phyloP scores from a whole-genome alignment of 768 basidiomycete genomes.

The Leucocoprinus birnbaumii region DNA sequence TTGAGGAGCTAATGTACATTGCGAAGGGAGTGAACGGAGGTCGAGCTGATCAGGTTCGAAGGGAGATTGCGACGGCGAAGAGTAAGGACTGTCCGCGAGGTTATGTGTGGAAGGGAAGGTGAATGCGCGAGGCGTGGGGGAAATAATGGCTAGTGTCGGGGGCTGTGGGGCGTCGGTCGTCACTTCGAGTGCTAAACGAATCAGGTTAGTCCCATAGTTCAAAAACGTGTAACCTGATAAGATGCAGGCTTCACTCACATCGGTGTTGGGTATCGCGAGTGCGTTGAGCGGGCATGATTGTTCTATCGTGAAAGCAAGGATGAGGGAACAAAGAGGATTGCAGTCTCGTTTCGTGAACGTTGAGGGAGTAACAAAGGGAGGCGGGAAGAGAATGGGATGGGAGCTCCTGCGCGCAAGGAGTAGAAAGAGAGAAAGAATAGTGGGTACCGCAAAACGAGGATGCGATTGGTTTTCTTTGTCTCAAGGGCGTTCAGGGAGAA shows the following conservation, averaged over 20 bases:
- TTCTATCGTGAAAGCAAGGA: slow-evolving; percentile 25
- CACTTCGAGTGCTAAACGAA: slow-evolving; percentile 65
- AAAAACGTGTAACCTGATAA: slow-evolving; percentile 1
- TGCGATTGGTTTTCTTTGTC: slow-evolving; percentile 47
- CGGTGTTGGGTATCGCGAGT: slow-evolving; percentile 69
- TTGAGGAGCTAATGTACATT: slow-evolving; percentile 33
- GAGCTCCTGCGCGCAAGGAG: slow-evolving; percentile 32
- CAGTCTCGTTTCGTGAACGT: slow-evolving; percentile 23
- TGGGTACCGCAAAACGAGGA: slow-evolving; percentile 43
- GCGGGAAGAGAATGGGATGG: slow-evolving; percentile 29
- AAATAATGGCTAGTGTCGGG: slow-evolving; percentile 58
- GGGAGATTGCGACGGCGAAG: slow-evolving; percentile 65
- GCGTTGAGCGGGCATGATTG: slow-evolving; percentile 76
- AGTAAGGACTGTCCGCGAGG: slow-evolving; percentile 67
- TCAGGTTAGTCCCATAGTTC: slow-evolving; percentile 13
- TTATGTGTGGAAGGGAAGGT: slow-evolving; percentile 60
- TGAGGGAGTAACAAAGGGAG: slow-evolving; percentile 26
- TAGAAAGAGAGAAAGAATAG: slow-evolving; percentile 40
- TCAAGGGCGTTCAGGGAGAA: slow-evolving; percentile 47
- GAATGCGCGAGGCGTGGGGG: slow-evolving; percentile 71
- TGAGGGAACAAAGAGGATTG: slow-evolving; percentile 20
- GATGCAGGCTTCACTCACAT: slow-evolving; percentile 29
- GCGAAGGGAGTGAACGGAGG: slow-evolving; percentile 48
- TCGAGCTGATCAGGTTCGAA: slow-evolving; percentile 56
- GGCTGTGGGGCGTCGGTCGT: slow-evolving; percentile 57